Conservation (phyloP, 441 rosid species). For the Gossypium gossypioides region DNA sequence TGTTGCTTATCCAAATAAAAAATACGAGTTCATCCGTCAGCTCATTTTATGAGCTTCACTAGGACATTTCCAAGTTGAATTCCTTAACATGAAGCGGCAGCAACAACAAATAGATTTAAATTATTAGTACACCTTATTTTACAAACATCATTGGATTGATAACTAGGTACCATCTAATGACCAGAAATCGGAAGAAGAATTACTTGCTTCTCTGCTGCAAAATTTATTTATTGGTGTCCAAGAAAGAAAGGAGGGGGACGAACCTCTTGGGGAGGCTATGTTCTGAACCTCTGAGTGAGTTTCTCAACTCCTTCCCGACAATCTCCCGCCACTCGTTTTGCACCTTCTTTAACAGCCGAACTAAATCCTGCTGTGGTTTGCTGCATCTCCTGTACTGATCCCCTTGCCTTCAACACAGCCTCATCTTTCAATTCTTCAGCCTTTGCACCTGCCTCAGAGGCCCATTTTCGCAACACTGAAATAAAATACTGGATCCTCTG, state of each 20-base stretch:
- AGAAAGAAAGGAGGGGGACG: background rate
- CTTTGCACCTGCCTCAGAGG: slow-evolving; percentile 20
- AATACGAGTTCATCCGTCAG: background rate
- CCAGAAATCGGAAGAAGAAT: background rate
- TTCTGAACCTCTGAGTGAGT: slow-evolving; percentile 64
- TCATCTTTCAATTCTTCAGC: slow-evolving; percentile 35
- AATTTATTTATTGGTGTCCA: slow-evolving; percentile 7
- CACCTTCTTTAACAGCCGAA: slow-evolving; percentile 43
- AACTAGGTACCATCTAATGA: background rate
- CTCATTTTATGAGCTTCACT: background rate
- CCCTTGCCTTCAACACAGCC: slow-evolving; percentile 27
- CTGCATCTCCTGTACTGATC: slow-evolving; percentile 44
- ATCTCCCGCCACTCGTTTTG: slow-evolving; percentile 62
- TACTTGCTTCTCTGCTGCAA: slow-evolving; percentile 8
- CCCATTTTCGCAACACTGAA: slow-evolving; percentile 38
- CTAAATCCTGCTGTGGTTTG: slow-evolving; percentile 37
- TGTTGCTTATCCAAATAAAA: background rate
- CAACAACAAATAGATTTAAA: background rate
- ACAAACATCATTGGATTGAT: background rate
- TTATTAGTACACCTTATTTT: background rate
- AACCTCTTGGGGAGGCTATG: slow-evolving; percentile 17
- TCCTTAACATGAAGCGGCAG: background rate
- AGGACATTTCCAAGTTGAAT: background rate
- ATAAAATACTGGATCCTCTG: slow-evolving; percentile 36
- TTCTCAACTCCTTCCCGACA: slow-evolving; percentile 64